Base-by-base conservation (phyloP, 75 land plant species). In the Sequoiadendron giganteum region DNA sequence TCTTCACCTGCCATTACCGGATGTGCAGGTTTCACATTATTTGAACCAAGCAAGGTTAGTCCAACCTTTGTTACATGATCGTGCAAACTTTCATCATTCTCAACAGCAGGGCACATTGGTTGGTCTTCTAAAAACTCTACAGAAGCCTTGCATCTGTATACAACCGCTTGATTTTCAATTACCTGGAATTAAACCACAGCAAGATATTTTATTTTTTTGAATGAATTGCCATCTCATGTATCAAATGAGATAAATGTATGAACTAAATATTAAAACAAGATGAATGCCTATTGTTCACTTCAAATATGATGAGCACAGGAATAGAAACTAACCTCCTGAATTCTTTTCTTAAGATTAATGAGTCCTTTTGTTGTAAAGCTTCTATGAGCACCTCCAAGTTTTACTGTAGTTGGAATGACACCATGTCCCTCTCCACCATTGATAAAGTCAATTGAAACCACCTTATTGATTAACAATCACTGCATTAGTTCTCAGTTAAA, bases 1-100 rank as follows among this genome's bases (percentile, higher is more conserved):
- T 95, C 96, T 85, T 95, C 96, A 61, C 94, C 89, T 48, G 91
- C 95, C 93, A 92, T 95, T 78, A 88, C 55, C 2, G 32, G 77
- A 8, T 76, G 28, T 30, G 88, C 75, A 36, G 55, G 0, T 56
- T 68, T 56, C 14, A 88, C 88, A 86, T 93, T 92, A 52, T 88
- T 81, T 56, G 86, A 88, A 28, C 95, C 96, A 47, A 95, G 49
- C 39, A 94, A 68, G 21, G 49, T 85, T 34, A 8, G 40, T 18
- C 89, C 90, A 15, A 94, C 89, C 2, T 85, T 68, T 3, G 75
- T 43, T 18, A 89, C 93, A 55, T 91, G 96, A 45, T 91, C 77
- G 52, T 92, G 86, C 85, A 94, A 36, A 15, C 18, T 88, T 48
- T 91, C 90, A 45, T 94, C 88, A 73, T 94, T 95, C 21, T 90